A percentile compares a stretch with the other conserved stretches of the same genome.
phyloP scores from a whole-genome alignment of 306 rosid genomes.

The Albizia julibrissin region DNA sequence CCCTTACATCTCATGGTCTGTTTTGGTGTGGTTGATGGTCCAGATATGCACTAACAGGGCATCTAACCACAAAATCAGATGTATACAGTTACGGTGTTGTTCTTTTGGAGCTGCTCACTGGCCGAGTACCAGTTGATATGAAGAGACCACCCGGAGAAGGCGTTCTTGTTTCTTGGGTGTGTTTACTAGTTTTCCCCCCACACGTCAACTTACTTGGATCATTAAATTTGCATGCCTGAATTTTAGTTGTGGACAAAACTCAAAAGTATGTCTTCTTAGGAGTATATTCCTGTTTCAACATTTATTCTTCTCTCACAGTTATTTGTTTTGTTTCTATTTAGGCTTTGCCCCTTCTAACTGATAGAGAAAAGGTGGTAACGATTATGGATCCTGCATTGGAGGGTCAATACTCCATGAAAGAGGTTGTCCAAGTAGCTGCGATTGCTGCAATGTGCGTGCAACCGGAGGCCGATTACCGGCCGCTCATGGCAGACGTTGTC shows the following conservation, averaged over 20 bases:
- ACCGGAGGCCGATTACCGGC: slow-evolving; percentile 94
- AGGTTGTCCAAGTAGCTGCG: slow-evolving; percentile 93
- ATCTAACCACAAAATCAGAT: slow-evolving; percentile 95
- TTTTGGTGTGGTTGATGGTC: slow-evolving; percentile 31
- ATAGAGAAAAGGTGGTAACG: slow-evolving; percentile 79
- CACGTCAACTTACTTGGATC: neutral
- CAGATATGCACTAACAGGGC: slow-evolving; percentile 98
- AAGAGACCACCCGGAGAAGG: slow-evolving; percentile 91
- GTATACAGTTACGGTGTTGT: slow-evolving; percentile 97
- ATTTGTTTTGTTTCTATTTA: slow-evolving; percentile 29
- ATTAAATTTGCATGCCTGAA: neutral
- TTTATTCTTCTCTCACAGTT: slow-evolving; percentile 22
- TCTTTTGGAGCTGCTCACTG: slow-evolving; percentile 92
- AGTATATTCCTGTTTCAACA: neutral
- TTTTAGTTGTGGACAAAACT: neutral
- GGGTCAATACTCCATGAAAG: slow-evolving; percentile 94
- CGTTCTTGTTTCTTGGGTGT: slow-evolving; percentile 90
- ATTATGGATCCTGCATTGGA: slow-evolving; percentile 95
- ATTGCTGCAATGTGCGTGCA: slow-evolving; percentile 98
- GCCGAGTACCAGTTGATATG: slow-evolving; percentile 94
- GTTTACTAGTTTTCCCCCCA: neutral
- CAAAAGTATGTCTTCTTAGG: neutral
- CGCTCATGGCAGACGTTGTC: slow-evolving; percentile 97
- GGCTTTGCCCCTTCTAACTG: slow-evolving; percentile 91
- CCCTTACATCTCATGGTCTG: neutral